A percentile compares a stretch with the other conserved stretches of the same genome.
These are phyloP conservation scores for Stemphylium beticola DNA, from an alignment of 2,329 filamentous ascomycete genomes.

Conservation along the genomic window DNA sequence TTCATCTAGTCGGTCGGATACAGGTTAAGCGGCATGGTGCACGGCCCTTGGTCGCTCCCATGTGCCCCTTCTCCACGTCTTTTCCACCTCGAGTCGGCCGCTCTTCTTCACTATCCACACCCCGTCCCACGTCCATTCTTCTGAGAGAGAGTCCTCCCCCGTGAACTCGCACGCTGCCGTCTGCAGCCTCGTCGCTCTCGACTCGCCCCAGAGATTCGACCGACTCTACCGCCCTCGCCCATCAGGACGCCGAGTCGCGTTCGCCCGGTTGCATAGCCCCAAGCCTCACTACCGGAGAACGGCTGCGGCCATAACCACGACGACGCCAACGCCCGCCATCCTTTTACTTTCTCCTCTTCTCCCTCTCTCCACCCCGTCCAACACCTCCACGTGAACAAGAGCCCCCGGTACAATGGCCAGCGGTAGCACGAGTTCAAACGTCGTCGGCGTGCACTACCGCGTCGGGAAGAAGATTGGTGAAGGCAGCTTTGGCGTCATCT, in stretches of 20 bases:
- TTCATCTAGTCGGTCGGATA: slow-evolving; percentile 3
- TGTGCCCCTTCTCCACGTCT: slow-evolving; percentile 32
- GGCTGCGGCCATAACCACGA: slow-evolving; percentile 27
- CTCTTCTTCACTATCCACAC: slow-evolving; percentile 28
- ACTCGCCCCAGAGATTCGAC: slow-evolving; percentile 5
- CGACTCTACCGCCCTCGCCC: slow-evolving; percentile 4
- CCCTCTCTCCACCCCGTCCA: slow-evolving; percentile 5
- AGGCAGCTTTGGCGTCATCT: slow-evolving; percentile 97
- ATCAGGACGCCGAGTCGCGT: slow-evolving; percentile 19
- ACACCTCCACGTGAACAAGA: slow-evolving; percentile 2
- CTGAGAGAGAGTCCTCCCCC: slow-evolving; percentile 19
- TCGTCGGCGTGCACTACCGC: slow-evolving; percentile 97
- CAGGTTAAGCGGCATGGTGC: slow-evolving; percentile 15
- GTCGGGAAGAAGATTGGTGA: slow-evolving; percentile 99
- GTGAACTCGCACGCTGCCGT: slow-evolving; percentile 26
- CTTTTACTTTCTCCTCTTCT: slow-evolving; percentile 12
- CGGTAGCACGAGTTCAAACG: slow-evolving; percentile 91
- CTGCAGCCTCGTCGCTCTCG: slow-evolving; percentile 26
- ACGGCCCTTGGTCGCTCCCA: slow-evolving; percentile 22
- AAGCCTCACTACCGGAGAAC: slow-evolving; percentile 24
- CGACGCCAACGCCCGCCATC: slow-evolving; percentile 1
- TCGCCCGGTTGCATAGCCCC: slow-evolving; percentile 21
- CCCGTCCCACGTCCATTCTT: slow-evolving; percentile 29
- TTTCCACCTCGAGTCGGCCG: slow-evolving; percentile 33
- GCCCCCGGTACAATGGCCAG: slow-evolving; percentile 69